phyloP scores from a whole-genome alignment of 495 filamentous ascomycete genomes.

The Penicillium canariense region DNA sequence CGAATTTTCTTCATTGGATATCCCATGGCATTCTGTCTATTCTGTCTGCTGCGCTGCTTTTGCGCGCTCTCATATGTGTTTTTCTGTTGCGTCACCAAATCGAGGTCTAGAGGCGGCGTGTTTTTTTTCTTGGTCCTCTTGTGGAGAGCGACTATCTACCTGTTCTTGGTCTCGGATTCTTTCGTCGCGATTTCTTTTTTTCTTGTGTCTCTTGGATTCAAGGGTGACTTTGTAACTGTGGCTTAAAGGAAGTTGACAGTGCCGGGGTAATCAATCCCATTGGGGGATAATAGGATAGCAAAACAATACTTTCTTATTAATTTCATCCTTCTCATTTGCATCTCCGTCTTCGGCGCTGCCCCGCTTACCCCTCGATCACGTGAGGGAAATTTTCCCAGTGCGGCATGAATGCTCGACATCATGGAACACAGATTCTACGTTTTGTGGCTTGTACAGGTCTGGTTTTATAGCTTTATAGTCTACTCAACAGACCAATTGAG shows the following conservation, averaged over 20 bases:
- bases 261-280: background rate
- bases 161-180: background rate
- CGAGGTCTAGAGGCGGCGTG: conserved; percentile 1
- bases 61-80: conserved; percentile 10
- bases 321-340: background rate
- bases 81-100: conserved; percentile 12
- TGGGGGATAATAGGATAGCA: background rate
- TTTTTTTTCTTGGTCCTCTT: too few species aligned
- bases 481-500: background rate
- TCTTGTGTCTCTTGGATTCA: background rate
- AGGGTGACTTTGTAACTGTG: background rate
- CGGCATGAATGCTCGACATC: conserved; percentile 9
- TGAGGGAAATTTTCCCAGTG: conserved; percentile 15
- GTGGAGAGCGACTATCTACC: background rate
- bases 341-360: conserved; percentile 2
- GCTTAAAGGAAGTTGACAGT: background rate
- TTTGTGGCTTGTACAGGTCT: conserved; percentile 9
- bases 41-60: conserved; percentile 1
- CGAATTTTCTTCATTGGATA: conserved; percentile 35
- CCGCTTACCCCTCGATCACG: conserved; percentile 18
- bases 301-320: background rate
- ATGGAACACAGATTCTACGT: background rate
- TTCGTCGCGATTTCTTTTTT: background rate
- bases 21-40: conserved; percentile 28
- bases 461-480: background rate